Base-by-base conservation (phyloP, 345 rosid genomes). In the Erodium maritimum region DNA sequence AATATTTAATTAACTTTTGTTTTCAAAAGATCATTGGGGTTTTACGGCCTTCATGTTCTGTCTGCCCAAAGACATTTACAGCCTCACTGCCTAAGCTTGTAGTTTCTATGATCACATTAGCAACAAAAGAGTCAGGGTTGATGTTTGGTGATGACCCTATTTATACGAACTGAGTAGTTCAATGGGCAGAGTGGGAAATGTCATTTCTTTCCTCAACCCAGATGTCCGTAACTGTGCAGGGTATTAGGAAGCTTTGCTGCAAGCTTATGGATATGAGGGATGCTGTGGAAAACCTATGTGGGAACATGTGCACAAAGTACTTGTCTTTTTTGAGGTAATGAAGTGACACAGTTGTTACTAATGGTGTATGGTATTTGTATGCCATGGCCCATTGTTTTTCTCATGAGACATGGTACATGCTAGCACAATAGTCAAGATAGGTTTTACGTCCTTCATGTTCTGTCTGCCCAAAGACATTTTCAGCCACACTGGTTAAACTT, bases 151-250 rank as follows among this genome's bases (percentile, higher is more conserved):
- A 91, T 67, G 64, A 89, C 66, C 98, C 96, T 5, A 70, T 80
- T 7, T 91, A 82, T 71, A 82, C 91, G 21, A 89, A 81, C 72
- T 79, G 88, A 72, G 74, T 86, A 58, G 94, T 91, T 70, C 96
- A 86, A 62, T 91, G 95, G 96, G 96, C 89, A 56, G 98, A 91
- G 71, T 80, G 90, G 86, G 89, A 89, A 74, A n/a, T n/a, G n/a
- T n/a, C n/a, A n/a, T n/a, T n/a, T n/a, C n/a, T n/a, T n/a, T n/a
- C n/a, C n/a, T n/a, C n/a, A n/a, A n/a, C n/a, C n/a, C n/a, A n/a
- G n/a, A n/a, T n/a, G n/a, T n/a, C n/a, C n/a, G 52, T 25, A 21
- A n/a, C 34, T n/a, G 50, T 79, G 79, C 80, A 93, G 97, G 99
- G 95, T 56, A 85, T 93, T 70, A 79, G 97, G 75, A 79, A 78